Conservation (phyloP, 495 filamentous ascomycete species). For the Xylaria acuta region DNA sequence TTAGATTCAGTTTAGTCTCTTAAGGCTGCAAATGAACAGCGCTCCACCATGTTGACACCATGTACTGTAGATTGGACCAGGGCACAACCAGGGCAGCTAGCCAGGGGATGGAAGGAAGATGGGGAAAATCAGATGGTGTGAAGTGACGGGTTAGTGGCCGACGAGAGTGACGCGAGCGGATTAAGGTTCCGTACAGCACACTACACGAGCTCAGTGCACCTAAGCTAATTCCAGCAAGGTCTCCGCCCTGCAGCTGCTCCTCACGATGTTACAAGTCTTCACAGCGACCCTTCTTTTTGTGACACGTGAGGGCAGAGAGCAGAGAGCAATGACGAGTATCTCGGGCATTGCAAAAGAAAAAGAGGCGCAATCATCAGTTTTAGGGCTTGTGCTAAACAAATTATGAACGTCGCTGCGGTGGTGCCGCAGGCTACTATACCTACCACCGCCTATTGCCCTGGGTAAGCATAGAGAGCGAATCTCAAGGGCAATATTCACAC, state of each 20-base stretch:
- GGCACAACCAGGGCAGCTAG: conserved; percentile 13
- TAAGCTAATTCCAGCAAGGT: background rate
- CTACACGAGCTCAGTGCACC: background rate
- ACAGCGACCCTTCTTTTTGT: background rate
- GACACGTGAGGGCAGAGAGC: background rate
- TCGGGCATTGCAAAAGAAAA: background rate
- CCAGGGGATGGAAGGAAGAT: conserved; percentile 7
- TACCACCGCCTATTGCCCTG: background rate
- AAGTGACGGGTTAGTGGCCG: conserved; percentile 15
- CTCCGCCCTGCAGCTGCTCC: background rate
- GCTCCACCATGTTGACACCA: conserved; percentile 13
- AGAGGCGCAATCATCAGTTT: background rate
- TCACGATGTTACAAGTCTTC: conserved; percentile 13
- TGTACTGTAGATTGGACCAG: conserved; percentile 6
- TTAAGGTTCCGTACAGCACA: too few species aligned
- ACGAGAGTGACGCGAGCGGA: background rate
- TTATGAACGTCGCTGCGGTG: too few species aligned
- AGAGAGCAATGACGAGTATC: background rate
- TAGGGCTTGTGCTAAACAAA: background rate
- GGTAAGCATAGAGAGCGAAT: background rate
- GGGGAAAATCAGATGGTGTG: background rate
- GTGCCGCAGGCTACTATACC: background rate
- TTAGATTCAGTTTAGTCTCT: conserved; percentile 18
- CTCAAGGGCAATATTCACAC: background rate
- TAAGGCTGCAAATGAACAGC: conserved; percentile 19